These are phyloP conservation scores for Coemansia sp. DNA, from an alignment of 192 early-diverging fungal genomes.

Conservation along the genomic window DNA sequence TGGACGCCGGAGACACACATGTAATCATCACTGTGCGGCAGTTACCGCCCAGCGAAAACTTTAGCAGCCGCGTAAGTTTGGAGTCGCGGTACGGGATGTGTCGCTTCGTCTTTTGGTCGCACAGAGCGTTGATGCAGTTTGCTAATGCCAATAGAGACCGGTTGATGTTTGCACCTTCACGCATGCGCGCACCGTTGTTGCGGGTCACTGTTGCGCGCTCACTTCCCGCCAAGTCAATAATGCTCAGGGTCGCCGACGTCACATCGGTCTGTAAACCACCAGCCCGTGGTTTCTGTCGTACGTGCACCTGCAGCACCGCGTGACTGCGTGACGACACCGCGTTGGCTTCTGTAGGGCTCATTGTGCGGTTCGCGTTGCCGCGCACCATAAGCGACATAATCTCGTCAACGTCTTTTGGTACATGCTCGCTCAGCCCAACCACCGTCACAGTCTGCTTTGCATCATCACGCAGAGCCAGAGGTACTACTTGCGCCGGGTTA, in stretches of 20 bases:
- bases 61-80: conserved; percentile 70
- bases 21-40: conserved; percentile 81
- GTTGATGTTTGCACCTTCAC: conserved; percentile 81
- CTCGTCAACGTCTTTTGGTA: conserved; percentile 55
- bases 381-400: conserved; percentile 56
- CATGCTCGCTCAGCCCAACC: conserved; percentile 68
- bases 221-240: conserved; percentile 78
- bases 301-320: conserved; percentile 72
- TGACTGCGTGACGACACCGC: conserved; percentile 72
- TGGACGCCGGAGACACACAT: conserved; percentile 64
- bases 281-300: conserved; percentile 34
- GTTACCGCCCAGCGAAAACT: conserved; percentile 78
- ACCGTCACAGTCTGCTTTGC: conserved; percentile 64
- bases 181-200: conserved; percentile 65
- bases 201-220: conserved; percentile 66
- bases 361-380: conserved; percentile 73
- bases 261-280: conserved; percentile 51
- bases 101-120: conserved; percentile 52
- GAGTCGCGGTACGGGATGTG: conserved; percentile 78
- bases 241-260: conserved; percentile 61
- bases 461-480: conserved; percentile 77
- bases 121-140: conserved; percentile 76
- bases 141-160: conserved; percentile 70
- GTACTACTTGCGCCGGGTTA: conserved; percentile 13
- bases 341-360: conserved; percentile 75